Evolutionary conservation across 2,329 filamentous ascomycete genomes (phyloP).

Genomic region (Neonectria magnoliae): DNA sequence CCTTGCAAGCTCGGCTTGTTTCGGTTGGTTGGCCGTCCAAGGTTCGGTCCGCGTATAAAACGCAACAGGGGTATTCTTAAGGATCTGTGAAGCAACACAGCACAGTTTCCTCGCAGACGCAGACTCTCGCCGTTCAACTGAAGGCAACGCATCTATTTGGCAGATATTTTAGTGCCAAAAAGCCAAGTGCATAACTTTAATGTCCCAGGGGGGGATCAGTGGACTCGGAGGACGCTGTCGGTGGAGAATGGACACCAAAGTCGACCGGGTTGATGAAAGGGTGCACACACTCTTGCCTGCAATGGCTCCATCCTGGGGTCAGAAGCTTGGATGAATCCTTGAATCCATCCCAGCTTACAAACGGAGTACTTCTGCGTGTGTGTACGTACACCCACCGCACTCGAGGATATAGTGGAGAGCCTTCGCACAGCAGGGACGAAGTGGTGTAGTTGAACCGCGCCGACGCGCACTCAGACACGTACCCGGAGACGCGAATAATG

Average conservation of each 20-base stretch:
- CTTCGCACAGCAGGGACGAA: conserved; percentile 4
- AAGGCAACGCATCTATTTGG: not conserved
- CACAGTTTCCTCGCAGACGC: not conserved
- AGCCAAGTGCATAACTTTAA: conserved; percentile 28
- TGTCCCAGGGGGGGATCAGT: conserved; percentile 14
- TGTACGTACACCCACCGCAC: not conserved
- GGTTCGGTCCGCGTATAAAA: not conserved
- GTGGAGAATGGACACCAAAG: conserved; percentile 19
- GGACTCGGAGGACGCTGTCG: conserved; percentile 1
- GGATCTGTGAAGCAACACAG: too few relatives aligned
- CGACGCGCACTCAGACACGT: conserved; percentile 22
- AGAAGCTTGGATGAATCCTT: not conserved
- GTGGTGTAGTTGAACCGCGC: conserved; percentile 25
- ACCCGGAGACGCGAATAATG: conserved; percentile 5
- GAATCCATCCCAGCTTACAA: not conserved
- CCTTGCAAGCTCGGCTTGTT: conserved; percentile 1
- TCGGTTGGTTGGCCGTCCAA: conserved; percentile 4
- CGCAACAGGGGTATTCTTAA: not conserved
- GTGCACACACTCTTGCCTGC: not conserved
- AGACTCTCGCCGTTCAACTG: not conserved
- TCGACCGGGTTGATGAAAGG: conserved; percentile 3
- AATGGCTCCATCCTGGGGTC: conserved; percentile 1
- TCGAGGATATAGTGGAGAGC: conserved; percentile 4
- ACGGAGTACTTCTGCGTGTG: not conserved
- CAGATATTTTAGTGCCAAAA: conserved; percentile 7